Evolutionary conservation across 2,329 filamentous ascomycete genomes (phyloP), one percentile per base, ranked within the genome.

Genomic region (Corynespora cassiicola): DNA sequence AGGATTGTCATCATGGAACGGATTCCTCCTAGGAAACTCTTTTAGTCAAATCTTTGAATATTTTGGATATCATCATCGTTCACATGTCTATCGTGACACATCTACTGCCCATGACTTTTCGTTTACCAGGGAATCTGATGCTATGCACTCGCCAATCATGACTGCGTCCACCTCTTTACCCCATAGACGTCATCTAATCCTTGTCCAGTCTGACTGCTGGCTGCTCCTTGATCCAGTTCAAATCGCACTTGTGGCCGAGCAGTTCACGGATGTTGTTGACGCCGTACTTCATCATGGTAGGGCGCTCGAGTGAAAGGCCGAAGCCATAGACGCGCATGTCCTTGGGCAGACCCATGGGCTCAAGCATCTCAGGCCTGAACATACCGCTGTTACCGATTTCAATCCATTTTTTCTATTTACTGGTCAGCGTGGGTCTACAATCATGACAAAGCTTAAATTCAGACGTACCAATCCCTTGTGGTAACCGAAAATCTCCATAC

Each of bases 331-430:
- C 91, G 48, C 88, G 79, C 83, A 97, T 84, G 61, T 96, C 88
- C 72, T 86, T 90, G 16, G 91, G 91, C 61, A 97, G 72, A 21
- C 92, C 92, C 91, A 96, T 96, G 5, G 90, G 78, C 72, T 96
- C 87, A 62, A 96, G 72, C 92, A 97, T 96, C 73, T 99, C 94
- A 2, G 94, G 91, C 53, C 94, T 81, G 84, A 99, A 99, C 91
- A 99, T 97, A 50, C 94, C 94, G 58, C 87, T 92, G 75, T 99
- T 97, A 44, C 94, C 94, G 65, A 97, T 97, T 75, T 97, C 94
- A 17, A 97, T 89, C 75, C 95, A 86, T 34, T n/a, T n/a, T n/a
- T n/a, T n/a, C n/a, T n/a, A n/a, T n/a, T n/a, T n/a, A n/a, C n/a
- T n/a, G n/a, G n/a, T n/a, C n/a, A n/a, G n/a, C n/a, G n/a, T n/a